These are phyloP conservation scores for Phytophthora capsici DNA, from an alignment of 352 stramenopile genomes.

Conservation along the genomic window DNA sequence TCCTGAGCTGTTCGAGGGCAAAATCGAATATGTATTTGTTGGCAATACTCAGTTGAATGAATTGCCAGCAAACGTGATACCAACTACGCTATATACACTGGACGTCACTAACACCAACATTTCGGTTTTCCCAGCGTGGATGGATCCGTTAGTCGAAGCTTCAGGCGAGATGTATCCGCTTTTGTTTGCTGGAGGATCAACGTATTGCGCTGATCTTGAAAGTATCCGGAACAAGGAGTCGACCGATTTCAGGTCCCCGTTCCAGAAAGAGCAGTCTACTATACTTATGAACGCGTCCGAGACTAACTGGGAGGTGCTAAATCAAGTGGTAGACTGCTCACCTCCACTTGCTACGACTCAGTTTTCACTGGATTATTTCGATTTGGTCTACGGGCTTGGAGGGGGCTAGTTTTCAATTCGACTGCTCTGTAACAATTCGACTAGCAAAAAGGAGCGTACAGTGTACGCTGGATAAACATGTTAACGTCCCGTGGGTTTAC, in stretches of 20 bases:
- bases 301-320: slow-evolving; percentile 15
- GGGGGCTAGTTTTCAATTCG: background rate
- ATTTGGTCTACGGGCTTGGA: slow-evolving; percentile 10
- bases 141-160: slow-evolving; percentile 12
- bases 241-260: slow-evolving; percentile 4
- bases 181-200: slow-evolving; percentile 5
- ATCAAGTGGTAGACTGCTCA: slow-evolving; percentile 11
- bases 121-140: slow-evolving; percentile 26
- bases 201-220: slow-evolving; percentile 15
- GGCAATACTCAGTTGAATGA: slow-evolving; percentile 3
- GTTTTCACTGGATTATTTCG: slow-evolving; percentile 10
- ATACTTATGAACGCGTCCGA: slow-evolving; percentile 21
- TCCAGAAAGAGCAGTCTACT: background rate
- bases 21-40: slow-evolving; percentile 11
- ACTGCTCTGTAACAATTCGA: no score
- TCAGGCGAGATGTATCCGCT: background rate
- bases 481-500: no score
- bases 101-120: slow-evolving; percentile 19
- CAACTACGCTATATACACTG: background rate
- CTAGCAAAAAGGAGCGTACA: no score
- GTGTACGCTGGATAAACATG: no score
- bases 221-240: slow-evolving; percentile 9
- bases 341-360: background rate
- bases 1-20: slow-evolving; percentile 14
- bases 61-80: slow-evolving; percentile 9